Conservation (phyloP, 257 asterid genomes). For the Solanum gandarillasii region DNA sequence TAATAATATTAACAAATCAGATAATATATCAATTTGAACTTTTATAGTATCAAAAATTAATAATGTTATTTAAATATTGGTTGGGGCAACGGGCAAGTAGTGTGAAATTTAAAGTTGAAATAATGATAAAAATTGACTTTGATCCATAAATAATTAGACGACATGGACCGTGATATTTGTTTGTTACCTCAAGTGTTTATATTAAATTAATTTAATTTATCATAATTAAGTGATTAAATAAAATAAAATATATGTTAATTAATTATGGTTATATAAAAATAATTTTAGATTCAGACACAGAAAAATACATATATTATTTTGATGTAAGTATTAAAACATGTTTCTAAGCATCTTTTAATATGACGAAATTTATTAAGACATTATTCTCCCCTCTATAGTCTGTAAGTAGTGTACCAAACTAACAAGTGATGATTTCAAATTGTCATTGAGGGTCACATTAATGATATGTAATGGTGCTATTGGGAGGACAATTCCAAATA, state of each 20-base stretch:
- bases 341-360: neutral
- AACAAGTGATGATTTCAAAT: neutral
- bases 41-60: neutral
- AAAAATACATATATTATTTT: no score
- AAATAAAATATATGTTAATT: no score
- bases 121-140: neutral
- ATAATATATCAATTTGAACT: neutral
- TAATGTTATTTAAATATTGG: neutral
- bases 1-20: neutral
- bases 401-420: neutral
- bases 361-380: neutral
- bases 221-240: neutral
- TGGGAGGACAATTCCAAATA: no score
- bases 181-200: neutral
- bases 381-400: neutral
- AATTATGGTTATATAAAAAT: no score
- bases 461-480: no score
- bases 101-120: neutral
- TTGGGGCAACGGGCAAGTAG: neutral
- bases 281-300: no score
- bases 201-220: no score
- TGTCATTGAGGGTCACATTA: neutral
- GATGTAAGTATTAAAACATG: neutral
- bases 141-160: neutral
- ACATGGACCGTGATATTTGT: neutral